Evolutionary conservation across 352 stramenopile genomes (phyloP).

Genomic region (Pythium coloratum): DNA sequence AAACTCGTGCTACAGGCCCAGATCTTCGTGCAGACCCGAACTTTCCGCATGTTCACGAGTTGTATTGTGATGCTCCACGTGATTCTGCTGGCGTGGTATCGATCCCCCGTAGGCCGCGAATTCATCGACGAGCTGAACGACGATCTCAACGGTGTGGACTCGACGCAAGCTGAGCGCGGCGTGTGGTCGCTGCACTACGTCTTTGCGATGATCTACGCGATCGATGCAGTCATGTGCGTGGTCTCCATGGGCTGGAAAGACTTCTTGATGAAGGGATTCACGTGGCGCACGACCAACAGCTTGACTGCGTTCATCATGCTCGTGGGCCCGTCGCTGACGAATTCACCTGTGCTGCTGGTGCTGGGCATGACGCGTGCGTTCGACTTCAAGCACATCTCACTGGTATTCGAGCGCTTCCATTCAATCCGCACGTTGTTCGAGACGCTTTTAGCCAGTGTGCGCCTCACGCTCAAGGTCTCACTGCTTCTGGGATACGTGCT

Average conservation of each 20-base stretch:
- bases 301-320: slow-evolving; percentile 79
- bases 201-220: slow-evolving; percentile 75
- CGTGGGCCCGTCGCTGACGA: slow-evolving; percentile 55
- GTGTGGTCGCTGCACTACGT: slow-evolving; percentile 83
- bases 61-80: slow-evolving; percentile 67
- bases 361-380: slow-evolving; percentile 77
- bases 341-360: slow-evolving; percentile 68
- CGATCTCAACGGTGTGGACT: slow-evolving; percentile 21
- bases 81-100: slow-evolving; percentile 70
- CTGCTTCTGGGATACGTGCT: slow-evolving; percentile 76
- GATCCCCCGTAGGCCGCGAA: slow-evolving; percentile 48
- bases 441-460: slow-evolving; percentile 66
- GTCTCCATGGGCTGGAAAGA: slow-evolving; percentile 76
- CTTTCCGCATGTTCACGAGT: slow-evolving; percentile 66
- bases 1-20: slow-evolving; percentile 57
- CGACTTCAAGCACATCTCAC: slow-evolving; percentile 82
- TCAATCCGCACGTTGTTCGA: slow-evolving; percentile 74
- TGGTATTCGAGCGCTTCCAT: slow-evolving; percentile 69
- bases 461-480: slow-evolving; percentile 78
- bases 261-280: slow-evolving; percentile 85
- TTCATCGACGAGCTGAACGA: slow-evolving; percentile 37
- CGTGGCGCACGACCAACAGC: slow-evolving; percentile 73
- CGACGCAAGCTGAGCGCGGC: slow-evolving; percentile 26
- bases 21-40: slow-evolving; percentile 62
- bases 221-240: slow-evolving; percentile 68